Conservation (phyloP, 2,329 filamentous ascomycete species). For the Stachybotrys echinatus region DNA sequence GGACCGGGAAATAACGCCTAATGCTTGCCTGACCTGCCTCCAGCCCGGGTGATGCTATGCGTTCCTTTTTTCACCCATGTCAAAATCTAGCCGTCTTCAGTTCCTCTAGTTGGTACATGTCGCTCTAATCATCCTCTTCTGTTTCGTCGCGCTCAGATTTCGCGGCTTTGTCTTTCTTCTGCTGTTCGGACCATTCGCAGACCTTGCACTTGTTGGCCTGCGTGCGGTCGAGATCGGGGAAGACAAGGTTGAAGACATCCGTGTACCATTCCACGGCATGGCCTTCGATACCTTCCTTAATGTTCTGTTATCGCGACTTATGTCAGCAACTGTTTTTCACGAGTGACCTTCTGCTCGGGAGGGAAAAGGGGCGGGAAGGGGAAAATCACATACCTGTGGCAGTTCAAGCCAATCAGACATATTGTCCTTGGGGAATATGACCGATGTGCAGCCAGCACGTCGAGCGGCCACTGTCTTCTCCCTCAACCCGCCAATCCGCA, state of each 20-base stretch:
- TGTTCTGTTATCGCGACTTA: conserved; percentile 62
- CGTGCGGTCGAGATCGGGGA: conserved; percentile 71
- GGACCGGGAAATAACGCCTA: not conserved
- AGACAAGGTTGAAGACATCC: conserved; percentile 89
- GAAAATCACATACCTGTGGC: conserved; percentile 70
- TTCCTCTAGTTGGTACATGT: not conserved
- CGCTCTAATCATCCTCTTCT: conserved; percentile 28
- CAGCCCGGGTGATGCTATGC: not conserved
- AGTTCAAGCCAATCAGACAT: conserved; percentile 96
- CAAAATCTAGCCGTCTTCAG: not conserved
- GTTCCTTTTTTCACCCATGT: not conserved
- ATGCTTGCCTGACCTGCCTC: not conserved
- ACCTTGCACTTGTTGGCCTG: conserved; percentile 71
- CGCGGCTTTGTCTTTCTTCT: conserved; percentile 32
- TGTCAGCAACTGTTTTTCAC: conserved; percentile 5
- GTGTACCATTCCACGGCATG: conserved; percentile 89
- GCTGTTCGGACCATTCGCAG: conserved; percentile 47
- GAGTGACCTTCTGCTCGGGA: not conserved
- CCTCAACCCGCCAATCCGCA: conserved; percentile 86
- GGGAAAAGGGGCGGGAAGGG: too few species aligned
- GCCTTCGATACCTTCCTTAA: conserved; percentile 93
- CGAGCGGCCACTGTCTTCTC: conserved; percentile 97
- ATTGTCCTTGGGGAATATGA: conserved; percentile 94
- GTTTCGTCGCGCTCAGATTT: conserved; percentile 25
- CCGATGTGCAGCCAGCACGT: conserved; percentile 83